These are phyloP conservation scores for Chaetoceros tenuissimus DNA, from an alignment of 108 stramenopile genomes.

Conservation along the genomic window DNA sequence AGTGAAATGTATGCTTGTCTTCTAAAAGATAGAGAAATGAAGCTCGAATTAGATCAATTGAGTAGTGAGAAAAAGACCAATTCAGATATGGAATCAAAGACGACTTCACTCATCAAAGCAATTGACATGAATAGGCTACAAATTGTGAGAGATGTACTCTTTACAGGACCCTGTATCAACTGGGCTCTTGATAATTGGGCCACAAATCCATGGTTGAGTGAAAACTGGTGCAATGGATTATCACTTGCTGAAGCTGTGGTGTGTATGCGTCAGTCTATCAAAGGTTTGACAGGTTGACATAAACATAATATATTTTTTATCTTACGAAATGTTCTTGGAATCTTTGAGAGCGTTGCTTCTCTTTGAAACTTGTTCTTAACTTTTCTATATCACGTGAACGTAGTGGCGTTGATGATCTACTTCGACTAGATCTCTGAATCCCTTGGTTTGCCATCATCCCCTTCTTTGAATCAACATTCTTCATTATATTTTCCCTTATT, in stretches of 20 bases:
- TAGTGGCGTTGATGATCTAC: no score
- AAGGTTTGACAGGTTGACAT: no score
- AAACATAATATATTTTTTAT: no score
- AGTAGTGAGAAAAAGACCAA: slow-evolving; percentile 13
- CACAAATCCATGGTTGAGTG: slow-evolving; percentile 48
- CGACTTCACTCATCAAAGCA: slow-evolving; percentile 1
- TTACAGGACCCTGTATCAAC: slow-evolving; percentile 50
- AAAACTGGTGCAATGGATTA: slow-evolving; percentile 42
- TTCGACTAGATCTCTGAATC: no score
- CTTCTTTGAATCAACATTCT: no score
- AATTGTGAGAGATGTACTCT: slow-evolving; percentile 49
- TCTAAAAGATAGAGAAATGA: slow-evolving; percentile 24
- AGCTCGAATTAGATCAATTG: slow-evolving; percentile 12
- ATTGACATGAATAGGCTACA: slow-evolving; percentile 27
- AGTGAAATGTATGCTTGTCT: slow-evolving; percentile 43
- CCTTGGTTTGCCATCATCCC: no score
- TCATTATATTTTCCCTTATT: no score
- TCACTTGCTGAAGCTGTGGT: slow-evolving; percentile 60
- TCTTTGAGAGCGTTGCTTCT: no score
- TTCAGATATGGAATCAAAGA: slow-evolving; percentile 17
- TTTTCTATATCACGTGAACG: no score
- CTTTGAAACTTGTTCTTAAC: no score
- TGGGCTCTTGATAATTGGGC: slow-evolving; percentile 81
- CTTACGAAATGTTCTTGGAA: no score
- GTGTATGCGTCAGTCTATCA: slow-evolving; percentile 53